Evolutionary conservation across 2,329 filamentous ascomycete species (phyloP), one percentile per base, ranked within the genome.

Genomic region (Curvularia sp.): DNA sequence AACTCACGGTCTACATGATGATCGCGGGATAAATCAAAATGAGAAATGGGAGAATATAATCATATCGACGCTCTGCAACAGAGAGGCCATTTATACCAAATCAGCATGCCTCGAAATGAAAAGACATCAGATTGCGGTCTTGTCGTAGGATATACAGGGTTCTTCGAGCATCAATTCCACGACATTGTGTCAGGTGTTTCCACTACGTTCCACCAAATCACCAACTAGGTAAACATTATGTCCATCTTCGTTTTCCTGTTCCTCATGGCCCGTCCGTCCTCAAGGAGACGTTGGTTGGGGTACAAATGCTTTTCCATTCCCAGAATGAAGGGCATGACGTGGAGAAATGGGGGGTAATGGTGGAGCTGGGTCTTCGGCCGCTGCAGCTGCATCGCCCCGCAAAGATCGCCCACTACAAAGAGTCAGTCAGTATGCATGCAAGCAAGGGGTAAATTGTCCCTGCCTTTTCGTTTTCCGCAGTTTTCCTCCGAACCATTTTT

Each of bases 401-500:
- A 76, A 47, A 53, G 74, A 68, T 46, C 64, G 73, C 13, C 65
- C 68, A 47, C 73, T 75, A 33, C 8, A 5, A 18, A 8, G 13
- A 12, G 52, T 74, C 30, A 74, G 64, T 38, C 18, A 18, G 18
- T 18, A 55, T 33, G 5, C 44, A 26, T 22, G 1, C 9, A 26
- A 6, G 5, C 20, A 49, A 5, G 24, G 2, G 8, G 4, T 1
- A 30, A n/a, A 15, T n/a, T 8, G 24, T 1, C 2, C 55, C 33
- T 63, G 71, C 72, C 73, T 76, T 56, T 67, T 73, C n/a, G 71
- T 62, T 53, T 67, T 72, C 35, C 61, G 67, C 26, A 74, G 56
- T 38, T 67, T 71, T 1, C 69, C 69, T 39, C 68, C 64, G 7
- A 76, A 61, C 74, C 74, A 76, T 7, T 71, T 74, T 57, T 74